Percentiles rank a stretch among this genome's conserved stretches.
Evolutionary conservation across 148 eudicot species (phyloP).

Genomic region (Chenopodium formosanum): DNA sequence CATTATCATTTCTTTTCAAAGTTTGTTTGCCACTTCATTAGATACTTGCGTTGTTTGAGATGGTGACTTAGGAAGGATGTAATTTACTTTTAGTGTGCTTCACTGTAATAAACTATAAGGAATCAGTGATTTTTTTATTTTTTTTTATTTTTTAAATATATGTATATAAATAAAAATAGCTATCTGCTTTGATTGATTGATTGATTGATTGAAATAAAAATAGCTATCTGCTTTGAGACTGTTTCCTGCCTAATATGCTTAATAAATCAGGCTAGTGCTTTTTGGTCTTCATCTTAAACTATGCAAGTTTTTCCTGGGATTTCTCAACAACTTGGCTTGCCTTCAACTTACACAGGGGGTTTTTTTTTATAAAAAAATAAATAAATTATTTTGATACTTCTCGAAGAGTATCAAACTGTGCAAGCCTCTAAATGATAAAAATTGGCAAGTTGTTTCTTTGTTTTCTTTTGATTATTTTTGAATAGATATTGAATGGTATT

Average conservation of each 20-base stretch:
- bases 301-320: no score
- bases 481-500: neutral
- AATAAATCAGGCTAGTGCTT: neutral
- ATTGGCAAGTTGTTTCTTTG: neutral
- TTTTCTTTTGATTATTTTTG: neutral
- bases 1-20: neutral
- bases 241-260: neutral
- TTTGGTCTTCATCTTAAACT: neutral
- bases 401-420: neutral
- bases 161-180: no score
- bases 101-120: neutral
- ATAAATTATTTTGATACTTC: no score
- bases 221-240: neutral
- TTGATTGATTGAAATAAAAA: no score
- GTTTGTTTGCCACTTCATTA: neutral
- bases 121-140: neutral
- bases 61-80: neutral
- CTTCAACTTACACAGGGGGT: no score
- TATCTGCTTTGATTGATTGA: neutral
- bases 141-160: no score
- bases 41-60: neutral
- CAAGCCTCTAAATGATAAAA: neutral
- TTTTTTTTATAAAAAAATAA: no score
- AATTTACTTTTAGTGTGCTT: neutral
- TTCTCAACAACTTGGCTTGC: no score